phyloP scores from a whole-genome alignment of 345 rosid species.

The Pelargonium nanum region DNA sequence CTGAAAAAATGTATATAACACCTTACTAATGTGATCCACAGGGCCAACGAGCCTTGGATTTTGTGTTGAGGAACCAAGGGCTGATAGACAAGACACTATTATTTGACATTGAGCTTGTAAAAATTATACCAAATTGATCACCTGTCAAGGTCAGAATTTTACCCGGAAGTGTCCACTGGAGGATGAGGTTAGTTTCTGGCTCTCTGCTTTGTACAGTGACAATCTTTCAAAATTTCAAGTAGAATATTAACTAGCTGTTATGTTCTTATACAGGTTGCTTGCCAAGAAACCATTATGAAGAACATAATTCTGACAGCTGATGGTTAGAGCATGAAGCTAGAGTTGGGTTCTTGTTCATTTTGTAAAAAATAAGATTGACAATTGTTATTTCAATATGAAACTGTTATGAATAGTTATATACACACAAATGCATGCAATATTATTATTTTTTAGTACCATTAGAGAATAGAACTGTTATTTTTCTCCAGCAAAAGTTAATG shows the following conservation, averaged over 20 bases:
- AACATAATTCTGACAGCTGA: background rate
- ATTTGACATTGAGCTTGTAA: conserved; percentile 88
- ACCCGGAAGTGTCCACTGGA: background rate
- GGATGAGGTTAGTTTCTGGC: background rate
- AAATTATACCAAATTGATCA: conserved; percentile 44
- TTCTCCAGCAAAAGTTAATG: too few relatives aligned
- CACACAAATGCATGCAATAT: too few relatives aligned
- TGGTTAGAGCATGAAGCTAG: background rate
- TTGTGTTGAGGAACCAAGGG: conserved; percentile 91
- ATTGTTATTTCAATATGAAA: background rate
- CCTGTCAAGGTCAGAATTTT: background rate
- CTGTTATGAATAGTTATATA: too few relatives aligned
- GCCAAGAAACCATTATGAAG: background rate
- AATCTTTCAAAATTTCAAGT: background rate
- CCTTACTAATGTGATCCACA: conserved; percentile 13
- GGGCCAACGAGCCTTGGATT: conserved; percentile 95
- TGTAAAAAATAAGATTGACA: background rate
- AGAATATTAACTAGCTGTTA: background rate
- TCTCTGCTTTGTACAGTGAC: background rate
- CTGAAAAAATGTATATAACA: too few relatives aligned
- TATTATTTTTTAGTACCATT: too few relatives aligned
- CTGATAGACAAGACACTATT: conserved; percentile 88
- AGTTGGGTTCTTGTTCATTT: background rate
- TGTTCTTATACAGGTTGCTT: background rate
- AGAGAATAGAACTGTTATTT: too few relatives aligned